These are phyloP conservation scores for Kregervanrija fluxuum DNA, from an alignment of 805 yeast genomes.

Conservation along the genomic window DNA sequence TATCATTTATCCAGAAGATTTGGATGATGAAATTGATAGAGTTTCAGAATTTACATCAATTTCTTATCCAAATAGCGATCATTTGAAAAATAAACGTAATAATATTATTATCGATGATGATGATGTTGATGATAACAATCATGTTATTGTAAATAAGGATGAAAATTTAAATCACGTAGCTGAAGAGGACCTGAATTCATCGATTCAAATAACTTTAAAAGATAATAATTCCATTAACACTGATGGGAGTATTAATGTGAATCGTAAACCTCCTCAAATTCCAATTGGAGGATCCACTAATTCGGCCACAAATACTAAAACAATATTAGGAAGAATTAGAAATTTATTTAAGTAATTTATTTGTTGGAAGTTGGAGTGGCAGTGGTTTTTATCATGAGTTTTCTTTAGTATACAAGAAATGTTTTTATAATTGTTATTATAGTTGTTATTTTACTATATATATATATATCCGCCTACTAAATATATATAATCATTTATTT, in stretches of 20 bases:
- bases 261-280: background rate
- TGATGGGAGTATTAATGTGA: background rate
- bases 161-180: slow-evolving; percentile 4
- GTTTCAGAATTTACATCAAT: slow-evolving; percentile 28
- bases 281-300: background rate
- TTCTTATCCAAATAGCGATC: slow-evolving; percentile 20
- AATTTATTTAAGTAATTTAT: background rate
- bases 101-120: slow-evolving; percentile 6
- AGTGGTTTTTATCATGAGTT: too few relatives aligned
- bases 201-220: slow-evolving; percentile 22
- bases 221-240: slow-evolving; percentile 17
- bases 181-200: slow-evolving; percentile 19
- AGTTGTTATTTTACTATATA: too few relatives aligned
- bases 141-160: slow-evolving; percentile 1
- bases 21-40: slow-evolving; percentile 16
- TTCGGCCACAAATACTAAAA: background rate
- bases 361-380: background rate
- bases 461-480: too few relatives aligned
- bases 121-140: slow-evolving; percentile 1
- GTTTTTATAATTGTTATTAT: too few relatives aligned
- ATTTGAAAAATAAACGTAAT: slow-evolving; percentile 6
- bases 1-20: slow-evolving; percentile 32
- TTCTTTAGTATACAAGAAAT: too few relatives aligned
- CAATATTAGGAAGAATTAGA: too few relatives aligned
- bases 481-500: too few relatives aligned